Evolutionary conservation across 1,139 yeast genomes (phyloP).

Genomic region (Sugiyamaella castrensis): DNA sequence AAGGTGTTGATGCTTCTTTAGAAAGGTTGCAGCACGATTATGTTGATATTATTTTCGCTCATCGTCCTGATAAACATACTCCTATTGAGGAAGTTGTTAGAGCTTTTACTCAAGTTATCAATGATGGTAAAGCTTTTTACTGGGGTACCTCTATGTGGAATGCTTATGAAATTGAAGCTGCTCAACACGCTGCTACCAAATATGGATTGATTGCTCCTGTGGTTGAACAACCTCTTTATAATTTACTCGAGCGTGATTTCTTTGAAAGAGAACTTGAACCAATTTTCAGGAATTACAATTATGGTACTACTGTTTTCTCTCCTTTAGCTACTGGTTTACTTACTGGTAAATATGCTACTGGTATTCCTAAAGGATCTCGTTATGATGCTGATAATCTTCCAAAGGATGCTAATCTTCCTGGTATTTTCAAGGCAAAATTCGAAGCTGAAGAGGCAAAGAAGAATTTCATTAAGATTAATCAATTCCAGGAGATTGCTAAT

Average conservation of each 20-base stretch:
- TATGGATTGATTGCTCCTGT: constrained; percentile 36
- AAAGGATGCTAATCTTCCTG: constrained; percentile 6
- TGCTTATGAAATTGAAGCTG: constrained; percentile 38
- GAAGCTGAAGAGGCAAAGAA: constrained; percentile 26
- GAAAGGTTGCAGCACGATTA: constrained; percentile 48
- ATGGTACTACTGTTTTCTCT: constrained; percentile 37
- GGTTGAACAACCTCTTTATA: constrained; percentile 38
- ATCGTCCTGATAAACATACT: constrained; percentile 47
- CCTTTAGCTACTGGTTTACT: constrained; percentile 37
- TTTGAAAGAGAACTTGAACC: constrained; percentile 36
- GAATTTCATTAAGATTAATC: constrained; percentile 27
- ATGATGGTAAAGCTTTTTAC: constrained; percentile 37
- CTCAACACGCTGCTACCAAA: constrained; percentile 37
- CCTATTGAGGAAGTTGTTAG: constrained; percentile 52
- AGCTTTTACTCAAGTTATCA: constrained; percentile 44
- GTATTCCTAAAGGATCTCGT: constrained; percentile 31
- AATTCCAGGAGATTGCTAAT: constrained; percentile 30
- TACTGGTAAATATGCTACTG: constrained; percentile 35
- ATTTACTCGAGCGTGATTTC: constrained; percentile 32
- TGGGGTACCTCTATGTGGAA: constrained; percentile 40
- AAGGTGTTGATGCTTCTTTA: constrained; percentile 48
- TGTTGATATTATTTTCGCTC: constrained; percentile 41
- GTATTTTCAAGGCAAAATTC: constrained; percentile 21
- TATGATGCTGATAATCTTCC: constrained; percentile 8
- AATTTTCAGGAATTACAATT: constrained; percentile 32